Evolutionary conservation across 371 early-diverging fungal species (phyloP).

Genomic region (Mortierella sp.): DNA sequence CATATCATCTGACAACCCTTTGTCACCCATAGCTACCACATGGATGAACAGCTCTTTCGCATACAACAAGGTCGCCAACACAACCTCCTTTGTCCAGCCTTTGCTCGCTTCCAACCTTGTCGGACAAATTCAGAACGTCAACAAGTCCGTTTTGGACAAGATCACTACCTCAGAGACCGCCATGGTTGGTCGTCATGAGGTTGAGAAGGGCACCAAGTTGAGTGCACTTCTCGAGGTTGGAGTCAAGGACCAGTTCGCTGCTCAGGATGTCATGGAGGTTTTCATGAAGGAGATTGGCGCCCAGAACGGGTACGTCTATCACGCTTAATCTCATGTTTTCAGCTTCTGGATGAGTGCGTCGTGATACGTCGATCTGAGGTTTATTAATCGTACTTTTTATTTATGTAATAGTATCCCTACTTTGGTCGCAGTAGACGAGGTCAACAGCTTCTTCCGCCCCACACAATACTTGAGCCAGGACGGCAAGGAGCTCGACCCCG

Average conservation of each 20-base stretch:
- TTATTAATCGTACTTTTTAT: neutral
- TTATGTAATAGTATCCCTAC: slow-evolving; percentile 43
- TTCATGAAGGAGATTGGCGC: slow-evolving; percentile 55
- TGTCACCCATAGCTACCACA: slow-evolving; percentile 36
- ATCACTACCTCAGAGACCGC: slow-evolving; percentile 40
- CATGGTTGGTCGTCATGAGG: slow-evolving; percentile 49
- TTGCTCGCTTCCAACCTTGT: slow-evolving; percentile 47
- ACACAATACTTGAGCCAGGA: slow-evolving; percentile 55
- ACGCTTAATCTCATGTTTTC: neutral
- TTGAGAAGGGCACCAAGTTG: slow-evolving; percentile 46
- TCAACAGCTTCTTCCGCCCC: slow-evolving; percentile 58
- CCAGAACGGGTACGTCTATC: slow-evolving; percentile 40
- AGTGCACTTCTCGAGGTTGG: slow-evolving; percentile 46
- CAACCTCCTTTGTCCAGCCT: slow-evolving; percentile 56
- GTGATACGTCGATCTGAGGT: neutral
- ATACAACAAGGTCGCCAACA: slow-evolving; percentile 48
- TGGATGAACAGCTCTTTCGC: slow-evolving; percentile 59
- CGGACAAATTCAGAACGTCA: slow-evolving; percentile 53
- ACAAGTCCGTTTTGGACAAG: slow-evolving; percentile 43
- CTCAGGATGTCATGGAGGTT: slow-evolving; percentile 59
- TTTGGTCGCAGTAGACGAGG: slow-evolving; percentile 58
- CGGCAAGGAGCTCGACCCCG: slow-evolving; percentile 55
- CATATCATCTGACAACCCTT: neutral
- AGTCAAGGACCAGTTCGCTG: slow-evolving; percentile 52
- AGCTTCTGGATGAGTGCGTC: neutral